Conservation (phyloP, 2,329 filamentous ascomycete genomes). For the Cercospora janseana region DNA sequence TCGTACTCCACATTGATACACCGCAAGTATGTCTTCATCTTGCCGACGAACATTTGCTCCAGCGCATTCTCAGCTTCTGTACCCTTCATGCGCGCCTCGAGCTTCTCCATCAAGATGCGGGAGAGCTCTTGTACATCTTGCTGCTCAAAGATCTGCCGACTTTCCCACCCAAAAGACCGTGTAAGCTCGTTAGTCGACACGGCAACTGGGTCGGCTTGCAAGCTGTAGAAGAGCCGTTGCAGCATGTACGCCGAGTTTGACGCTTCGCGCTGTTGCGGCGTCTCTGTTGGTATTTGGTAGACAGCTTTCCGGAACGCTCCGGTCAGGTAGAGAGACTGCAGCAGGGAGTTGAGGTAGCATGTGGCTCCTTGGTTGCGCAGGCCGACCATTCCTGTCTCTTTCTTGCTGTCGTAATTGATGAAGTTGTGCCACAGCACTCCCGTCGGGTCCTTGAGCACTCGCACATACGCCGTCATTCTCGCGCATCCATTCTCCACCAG, state of each 20-base stretch:
- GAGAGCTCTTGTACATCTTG: constrained; percentile 98
- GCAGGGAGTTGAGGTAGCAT: constrained; percentile 53
- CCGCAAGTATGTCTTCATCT: constrained; percentile 97
- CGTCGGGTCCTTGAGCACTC: constrained; percentile 81
- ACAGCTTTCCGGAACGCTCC: constrained; percentile 96
- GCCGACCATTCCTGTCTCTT: constrained; percentile 94
- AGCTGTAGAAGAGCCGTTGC: constrained; percentile 88
- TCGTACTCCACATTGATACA: constrained; percentile 99
- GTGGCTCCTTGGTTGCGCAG: constrained; percentile 91
- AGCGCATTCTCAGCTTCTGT: constrained; percentile 87
- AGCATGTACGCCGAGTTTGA: constrained; percentile 77
- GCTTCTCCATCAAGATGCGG: constrained; percentile 91
- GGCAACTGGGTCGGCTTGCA: constrained; percentile 80
- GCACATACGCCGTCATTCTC: constrained; percentile 79
- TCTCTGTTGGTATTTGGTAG: constrained; percentile 91
- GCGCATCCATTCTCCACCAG: constrained; percentile 74
- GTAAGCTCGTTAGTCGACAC: constrained; percentile 92
- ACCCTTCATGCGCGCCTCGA: constrained; percentile 98
- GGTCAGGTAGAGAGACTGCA: constrained; percentile 51
- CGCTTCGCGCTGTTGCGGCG: constrained; percentile 76
- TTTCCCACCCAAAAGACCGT: constrained; percentile 97
- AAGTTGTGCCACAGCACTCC: constrained; percentile 91
- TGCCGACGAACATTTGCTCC: constrained; percentile 89
- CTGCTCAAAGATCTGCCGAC: constrained; percentile 95
- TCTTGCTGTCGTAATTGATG: constrained; percentile 96